Base-by-base conservation (phyloP, 2,329 filamentous ascomycete genomes). In the Orbilia quercus region DNA sequence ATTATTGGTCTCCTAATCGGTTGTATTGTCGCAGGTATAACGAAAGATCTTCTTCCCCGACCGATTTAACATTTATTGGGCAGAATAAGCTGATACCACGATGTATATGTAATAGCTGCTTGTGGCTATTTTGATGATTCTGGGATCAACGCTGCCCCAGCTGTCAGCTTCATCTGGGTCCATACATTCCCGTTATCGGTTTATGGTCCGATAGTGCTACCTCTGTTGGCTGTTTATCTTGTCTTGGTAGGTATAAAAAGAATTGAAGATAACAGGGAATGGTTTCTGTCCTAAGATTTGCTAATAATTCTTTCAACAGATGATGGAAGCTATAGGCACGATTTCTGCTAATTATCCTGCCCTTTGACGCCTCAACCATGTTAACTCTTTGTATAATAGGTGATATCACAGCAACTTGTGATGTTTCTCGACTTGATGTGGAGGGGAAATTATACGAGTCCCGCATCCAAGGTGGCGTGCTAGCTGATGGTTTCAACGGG, bases 91-190 rank as follows among this genome's bases (percentile, higher is more conserved):
- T 40, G 14, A 40, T 40, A 18, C 42, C 4, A 9, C 5, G n/a
- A n/a, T n/a, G 11, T 1, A 18, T 44, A 40, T 14, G 12, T 14
- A 16, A 18, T 48, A 72, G 66, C 44, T 7, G 86, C 87, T 1
- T 87, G 84, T 67, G 88, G 88, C 11, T 90, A 90, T 80, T 90
- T 89, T 78, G 86, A 87, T 58, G 80, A 81, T 11, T 82, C 82
- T 4, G 83, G 84, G 40, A 89, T 90, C 76, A 83, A 87, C 70
- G 81, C 83, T 5, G 76, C 88, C 0, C 88, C 88, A 0, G 85
- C 84, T 0, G 87, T 82, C 2, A 88, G 86, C n/a, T 90, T 90
- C 80, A 85, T 90, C 78, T 90, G 88, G 88, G 86, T 89, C 18
- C 83, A 88, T 73, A 90, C 87, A 0, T 90, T 90, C 82, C 85